phyloP scores from a whole-genome alignment of 305 asterid species.

The Striga hermonthica region DNA sequence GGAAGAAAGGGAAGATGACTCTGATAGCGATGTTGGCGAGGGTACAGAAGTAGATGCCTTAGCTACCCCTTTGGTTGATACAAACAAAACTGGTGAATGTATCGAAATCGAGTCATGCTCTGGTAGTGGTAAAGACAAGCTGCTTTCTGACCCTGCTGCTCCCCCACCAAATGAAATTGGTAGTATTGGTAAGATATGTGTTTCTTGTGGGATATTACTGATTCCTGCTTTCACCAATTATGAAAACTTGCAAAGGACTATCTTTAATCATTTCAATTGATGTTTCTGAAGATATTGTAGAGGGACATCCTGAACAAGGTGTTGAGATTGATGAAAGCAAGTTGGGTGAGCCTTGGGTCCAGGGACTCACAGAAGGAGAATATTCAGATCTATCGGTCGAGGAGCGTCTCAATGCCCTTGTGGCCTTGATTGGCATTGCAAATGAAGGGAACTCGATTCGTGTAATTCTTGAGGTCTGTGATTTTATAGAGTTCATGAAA shows the following conservation, averaged over 20 bases:
- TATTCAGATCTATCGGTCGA: constrained; percentile 89
- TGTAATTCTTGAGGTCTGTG: constrained; percentile 81
- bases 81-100: constrained; percentile 43
- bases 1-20: constrained; percentile 93
- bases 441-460: constrained; percentile 97
- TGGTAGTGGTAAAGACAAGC: constrained; percentile 46
- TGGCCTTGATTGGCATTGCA: constrained; percentile 79
- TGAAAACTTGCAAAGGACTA: background rate
- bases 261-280: constrained; percentile 27
- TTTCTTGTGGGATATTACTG: constrained; percentile 1
- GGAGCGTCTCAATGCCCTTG: constrained; percentile 95
- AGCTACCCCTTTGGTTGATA: constrained; percentile 50
- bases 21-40: constrained; percentile 85
- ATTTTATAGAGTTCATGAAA: constrained; percentile 22
- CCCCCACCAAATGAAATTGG: constrained; percentile 38
- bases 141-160: constrained; percentile 41
- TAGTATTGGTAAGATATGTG: constrained; percentile 44
- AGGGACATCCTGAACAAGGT: constrained; percentile 50
- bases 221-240: constrained; percentile 13
- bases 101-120: constrained; percentile 44
- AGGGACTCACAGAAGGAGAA: constrained; percentile 96
- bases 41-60: constrained; percentile 77
- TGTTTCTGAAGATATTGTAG: constrained; percentile 43
- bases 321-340: constrained; percentile 85
- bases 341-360: constrained; percentile 93